Evolutionary conservation across 768 basidiomycete species (phyloP), one percentile per base, ranked within the genome.

Genomic region (Pilatotrama ljubarskyi): DNA sequence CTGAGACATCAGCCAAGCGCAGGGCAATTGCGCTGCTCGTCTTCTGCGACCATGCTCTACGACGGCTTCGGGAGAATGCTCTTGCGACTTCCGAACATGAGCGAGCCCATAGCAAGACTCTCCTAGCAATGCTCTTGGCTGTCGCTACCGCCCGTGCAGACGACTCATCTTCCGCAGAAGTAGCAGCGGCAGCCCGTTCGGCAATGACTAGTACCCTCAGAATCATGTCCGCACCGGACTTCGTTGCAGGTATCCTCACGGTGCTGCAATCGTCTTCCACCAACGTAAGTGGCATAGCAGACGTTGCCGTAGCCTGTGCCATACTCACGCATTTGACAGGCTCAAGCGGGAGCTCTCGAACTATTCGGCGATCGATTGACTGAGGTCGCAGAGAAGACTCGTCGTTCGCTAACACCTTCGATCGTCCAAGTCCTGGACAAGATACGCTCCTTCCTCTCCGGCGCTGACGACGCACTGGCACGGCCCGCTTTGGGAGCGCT

Each of bases 171-270:
- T 62, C 58, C 47, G 76, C 75, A 5, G 76, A 82, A 4, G 76
- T 88, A 26, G 70, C 75, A 5, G 64, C 74, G 17, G 76, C 76
- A 15, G 82, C 87, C 22, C 80, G 83, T 25, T 64, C 70, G 17
- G 79, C 84, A 3, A 73, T 92, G 49, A 78, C 74, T 15, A 80
- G 77, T 46, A 75, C 83, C 2, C 79, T 93, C 51, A 77, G 72
- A 22, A 80, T 85, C 42, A 86, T 95, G 75, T 81, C 88, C 8
- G 93, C 87, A 2, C 70, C 75, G 29, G 83, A 88, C 64, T 95
- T 96, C 73, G 74, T 91, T 52, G 67, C 71, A 25, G 80, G 88
- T 5, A 74, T 84, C 5, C 56, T 82, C 18, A 73, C 77, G 1
- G 85, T 91, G 43, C 57, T 70, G 13, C 72, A 78, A 26, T 84